These are phyloP conservation scores for Anisodus acutangulus DNA, from an alignment of 257 asterid species.

Conservation along the genomic window DNA sequence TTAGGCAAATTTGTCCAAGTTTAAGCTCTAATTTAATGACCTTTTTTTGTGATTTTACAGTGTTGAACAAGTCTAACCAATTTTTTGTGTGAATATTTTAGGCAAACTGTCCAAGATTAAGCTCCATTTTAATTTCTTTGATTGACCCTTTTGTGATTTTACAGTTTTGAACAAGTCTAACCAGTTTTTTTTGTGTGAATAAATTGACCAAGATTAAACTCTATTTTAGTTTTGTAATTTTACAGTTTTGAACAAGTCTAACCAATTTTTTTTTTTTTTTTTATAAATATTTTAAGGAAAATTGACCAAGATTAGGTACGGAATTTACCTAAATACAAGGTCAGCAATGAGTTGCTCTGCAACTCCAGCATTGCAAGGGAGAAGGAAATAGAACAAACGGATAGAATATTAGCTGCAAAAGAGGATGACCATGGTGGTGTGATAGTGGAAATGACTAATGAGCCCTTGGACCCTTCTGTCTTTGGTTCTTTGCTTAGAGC, in stretches of 20 bases:
- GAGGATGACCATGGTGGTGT: constrained; percentile 81
- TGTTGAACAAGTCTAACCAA: not conserved
- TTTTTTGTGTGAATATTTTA: not conserved
- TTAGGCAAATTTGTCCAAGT: not conserved
- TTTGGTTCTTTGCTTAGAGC: constrained; percentile 70
- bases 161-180: not conserved
- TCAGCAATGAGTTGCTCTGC: constrained; percentile 57
- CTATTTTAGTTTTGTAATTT: not conserved
- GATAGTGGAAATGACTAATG: constrained; percentile 71
- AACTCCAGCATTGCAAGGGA: constrained; percentile 42
- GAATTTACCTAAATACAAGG: constrained; percentile 38
- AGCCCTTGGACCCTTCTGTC: constrained; percentile 61
- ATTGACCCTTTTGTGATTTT: not conserved
- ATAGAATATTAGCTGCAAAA: constrained; percentile 56
- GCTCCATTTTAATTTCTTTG: not conserved
- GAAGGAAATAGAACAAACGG: constrained; percentile 50
- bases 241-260: not conserved
- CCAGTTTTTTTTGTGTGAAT: not conserved
- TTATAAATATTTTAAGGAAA: constrained; percentile 46
- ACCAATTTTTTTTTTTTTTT: not conserved
- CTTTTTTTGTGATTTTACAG: not conserved
- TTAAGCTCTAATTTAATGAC: not conserved
- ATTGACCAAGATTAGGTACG: constrained; percentile 38
- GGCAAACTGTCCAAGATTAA: not conserved
- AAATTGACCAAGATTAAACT: not conserved